A percentile compares a stretch with the other conserved stretches of the same genome.
These are phyloP conservation scores for Gastroboletus turbinatus DNA, from an alignment of 1,284 basidiomycete species.

Conservation along the genomic window DNA sequence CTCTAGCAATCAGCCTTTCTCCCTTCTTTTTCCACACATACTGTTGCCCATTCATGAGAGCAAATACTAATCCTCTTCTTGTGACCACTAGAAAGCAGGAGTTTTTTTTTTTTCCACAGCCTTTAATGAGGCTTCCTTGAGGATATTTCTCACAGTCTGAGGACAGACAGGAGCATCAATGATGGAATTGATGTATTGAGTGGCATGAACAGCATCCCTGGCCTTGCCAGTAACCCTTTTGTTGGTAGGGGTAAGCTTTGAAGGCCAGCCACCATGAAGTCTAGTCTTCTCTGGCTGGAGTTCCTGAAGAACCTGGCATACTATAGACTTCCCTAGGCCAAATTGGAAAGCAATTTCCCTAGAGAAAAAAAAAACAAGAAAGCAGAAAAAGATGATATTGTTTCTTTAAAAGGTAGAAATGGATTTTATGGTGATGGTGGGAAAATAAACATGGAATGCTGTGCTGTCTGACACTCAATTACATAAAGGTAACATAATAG, in stretches of 20 bases:
- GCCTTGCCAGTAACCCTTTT: background rate
- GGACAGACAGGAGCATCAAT: background rate
- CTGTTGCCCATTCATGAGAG: background rate
- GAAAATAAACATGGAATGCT: too few relatives aligned
- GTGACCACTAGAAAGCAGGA: background rate
- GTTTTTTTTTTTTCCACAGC: background rate
- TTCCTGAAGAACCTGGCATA: background rate
- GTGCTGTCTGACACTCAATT: too few relatives aligned
- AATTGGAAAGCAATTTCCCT: background rate
- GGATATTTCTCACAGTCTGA: background rate
- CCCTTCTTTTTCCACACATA: background rate
- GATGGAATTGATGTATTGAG: background rate
- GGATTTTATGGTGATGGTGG: background rate
- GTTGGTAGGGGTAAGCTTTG: background rate
- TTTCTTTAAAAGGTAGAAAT: background rate
- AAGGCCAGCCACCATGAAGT: background rate
- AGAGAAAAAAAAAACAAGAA: background rate
- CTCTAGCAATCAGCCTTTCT: background rate
- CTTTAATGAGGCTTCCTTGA: background rate
- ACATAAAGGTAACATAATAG: too few relatives aligned
- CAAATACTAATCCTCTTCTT: background rate
- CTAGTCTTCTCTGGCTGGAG: background rate
- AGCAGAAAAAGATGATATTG: background rate
- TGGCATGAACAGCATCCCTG: background rate
- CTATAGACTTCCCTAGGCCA: background rate